Conservation (phyloP, 1,139 yeast species). For the Debaryomyces sp. region DNA sequence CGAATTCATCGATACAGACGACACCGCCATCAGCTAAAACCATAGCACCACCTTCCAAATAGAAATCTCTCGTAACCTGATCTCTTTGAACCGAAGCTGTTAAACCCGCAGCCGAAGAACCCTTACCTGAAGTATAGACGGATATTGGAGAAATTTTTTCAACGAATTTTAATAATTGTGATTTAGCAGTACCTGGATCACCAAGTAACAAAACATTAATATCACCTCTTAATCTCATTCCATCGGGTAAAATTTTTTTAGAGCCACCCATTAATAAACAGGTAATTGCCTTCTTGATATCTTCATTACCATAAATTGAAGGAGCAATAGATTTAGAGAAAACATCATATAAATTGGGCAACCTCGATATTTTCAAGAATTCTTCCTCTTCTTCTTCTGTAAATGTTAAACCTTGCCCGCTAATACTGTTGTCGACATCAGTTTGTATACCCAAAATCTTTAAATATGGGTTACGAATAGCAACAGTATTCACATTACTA, state of each 20-base stretch:
- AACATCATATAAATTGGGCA: slow-evolving; percentile 80
- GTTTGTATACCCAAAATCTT: slow-evolving; percentile 85
- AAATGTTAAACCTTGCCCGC: slow-evolving; percentile 66
- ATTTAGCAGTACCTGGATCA: slow-evolving; percentile 99
- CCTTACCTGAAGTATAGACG: slow-evolving; percentile 97
- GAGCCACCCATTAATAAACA: slow-evolving; percentile 95
- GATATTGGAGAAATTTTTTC: slow-evolving; percentile 95
- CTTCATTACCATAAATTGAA: slow-evolving; percentile 90
- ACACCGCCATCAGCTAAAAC: slow-evolving; percentile 99
- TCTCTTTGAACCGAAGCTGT: slow-evolving; percentile 98
- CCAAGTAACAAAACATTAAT: slow-evolving; percentile 91
- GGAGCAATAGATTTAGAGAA: slow-evolving; percentile 95
- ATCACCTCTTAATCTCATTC: slow-evolving; percentile 96
- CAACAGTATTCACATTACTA: slow-evolving; percentile 56
- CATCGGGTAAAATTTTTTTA: slow-evolving; percentile 89
- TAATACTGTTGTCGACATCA: slow-evolving; percentile 72
- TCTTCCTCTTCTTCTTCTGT: slow-evolving; percentile 94
- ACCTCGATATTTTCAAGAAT: slow-evolving; percentile 75
- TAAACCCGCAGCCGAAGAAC: slow-evolving; percentile 99
- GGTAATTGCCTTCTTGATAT: slow-evolving; percentile 90
- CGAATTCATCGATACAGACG: slow-evolving; percentile 98
- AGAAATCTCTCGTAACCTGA: slow-evolving; percentile 83
- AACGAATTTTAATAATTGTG: slow-evolving; percentile 91
- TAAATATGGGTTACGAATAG: slow-evolving; percentile 90
- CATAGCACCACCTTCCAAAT: slow-evolving; percentile 99